Evolutionary conservation across 805 yeast species (phyloP), one percentile per base, ranked within the genome.

Genomic region (Wickerhamomyces chambardii): DNA sequence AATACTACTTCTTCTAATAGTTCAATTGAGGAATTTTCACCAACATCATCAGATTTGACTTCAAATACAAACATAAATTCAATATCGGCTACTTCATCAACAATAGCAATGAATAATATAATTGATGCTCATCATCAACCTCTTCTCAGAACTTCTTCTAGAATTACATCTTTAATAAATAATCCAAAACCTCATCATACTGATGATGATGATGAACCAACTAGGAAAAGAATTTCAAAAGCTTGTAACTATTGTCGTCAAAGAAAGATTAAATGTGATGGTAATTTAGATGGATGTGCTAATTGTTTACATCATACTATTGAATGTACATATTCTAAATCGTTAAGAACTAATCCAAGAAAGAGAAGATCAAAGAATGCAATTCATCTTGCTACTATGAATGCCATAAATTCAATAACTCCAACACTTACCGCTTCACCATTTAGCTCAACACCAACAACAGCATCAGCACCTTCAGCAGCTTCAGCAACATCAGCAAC

Each of bases 221-320:
- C 26, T 11, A 46, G 64, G 29, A 51, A 60, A 36, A 47, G 68
- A 28, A 58, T 60, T 15, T 51, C 59, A 6, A 56, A 57, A 15
- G 67, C 67, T 5, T 63, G 68, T 42, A 63, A 63, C 39, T 52
- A 57, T 39, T 63, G 68, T 36, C 58, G 68, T n/a, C 60, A 55
- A 31, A 53, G 64, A 40, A 63, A 63, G 48, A 60, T 59, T 43
- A 58, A 57, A 35, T 63, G 68, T 39, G 56, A 63, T 44, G 66
- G 66, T 6, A 46, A 40, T 19, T 10, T 48, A 2, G 53, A 24
- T 24, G 87, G 90, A 1, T 84, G 92, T 55, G 70, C 79, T 19
- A 89, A 83, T 51, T 87, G 95, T 52, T 80, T 94, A 3, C 94
- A 80, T 3, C 89, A 86, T 56, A 70, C 78, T 17, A 84, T 82